phyloP scores from a whole-genome alignment of 2,329 filamentous ascomycete species.

The Lomentospora prolificans region DNA sequence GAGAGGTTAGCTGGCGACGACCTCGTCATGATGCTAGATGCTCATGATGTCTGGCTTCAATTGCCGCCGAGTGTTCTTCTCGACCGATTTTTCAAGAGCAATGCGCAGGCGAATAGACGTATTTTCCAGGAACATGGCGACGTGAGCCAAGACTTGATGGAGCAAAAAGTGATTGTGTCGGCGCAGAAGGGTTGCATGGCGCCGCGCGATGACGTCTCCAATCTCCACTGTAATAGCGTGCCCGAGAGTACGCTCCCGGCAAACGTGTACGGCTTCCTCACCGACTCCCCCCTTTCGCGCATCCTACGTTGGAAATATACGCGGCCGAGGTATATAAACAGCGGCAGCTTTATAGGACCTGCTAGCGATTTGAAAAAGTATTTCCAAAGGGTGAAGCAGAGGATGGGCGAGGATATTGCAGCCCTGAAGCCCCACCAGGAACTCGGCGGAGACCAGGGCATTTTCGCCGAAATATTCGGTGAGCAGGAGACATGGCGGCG shows the following conservation, averaged over 20 bases:
- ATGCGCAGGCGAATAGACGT: neutral
- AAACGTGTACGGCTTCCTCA: slow-evolving; percentile 12
- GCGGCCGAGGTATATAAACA: slow-evolving; percentile 12
- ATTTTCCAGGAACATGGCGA: neutral
- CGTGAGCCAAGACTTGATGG: neutral
- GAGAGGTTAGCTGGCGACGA: slow-evolving; percentile 17
- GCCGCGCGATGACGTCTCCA: slow-evolving; percentile 3
- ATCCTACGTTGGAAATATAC: slow-evolving; percentile 1
- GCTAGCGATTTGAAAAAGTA: slow-evolving; percentile 8
- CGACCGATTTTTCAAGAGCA: slow-evolving; percentile 16
- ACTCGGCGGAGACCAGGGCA: slow-evolving; percentile 20
- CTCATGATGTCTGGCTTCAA: slow-evolving; percentile 30
- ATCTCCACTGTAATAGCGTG: slow-evolving; percentile 10
- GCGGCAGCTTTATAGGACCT: slow-evolving; percentile 11
- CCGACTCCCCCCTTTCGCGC: slow-evolving; percentile 4
- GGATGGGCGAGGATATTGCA: neutral
- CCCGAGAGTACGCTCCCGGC: slow-evolving; percentile 10
- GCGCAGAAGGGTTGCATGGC: neutral
- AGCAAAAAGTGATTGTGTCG: neutral
- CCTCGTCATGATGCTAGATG: slow-evolving; percentile 26
- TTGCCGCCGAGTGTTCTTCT: slow-evolving; percentile 27
- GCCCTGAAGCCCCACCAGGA: neutral
- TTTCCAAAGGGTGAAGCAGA: neutral
- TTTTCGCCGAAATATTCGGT: slow-evolving; percentile 22
- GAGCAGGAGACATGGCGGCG: slow-evolving; percentile 25